phyloP scores from a whole-genome alignment of 2,329 filamentous ascomycete genomes.

The Ophiostoma australiae region DNA sequence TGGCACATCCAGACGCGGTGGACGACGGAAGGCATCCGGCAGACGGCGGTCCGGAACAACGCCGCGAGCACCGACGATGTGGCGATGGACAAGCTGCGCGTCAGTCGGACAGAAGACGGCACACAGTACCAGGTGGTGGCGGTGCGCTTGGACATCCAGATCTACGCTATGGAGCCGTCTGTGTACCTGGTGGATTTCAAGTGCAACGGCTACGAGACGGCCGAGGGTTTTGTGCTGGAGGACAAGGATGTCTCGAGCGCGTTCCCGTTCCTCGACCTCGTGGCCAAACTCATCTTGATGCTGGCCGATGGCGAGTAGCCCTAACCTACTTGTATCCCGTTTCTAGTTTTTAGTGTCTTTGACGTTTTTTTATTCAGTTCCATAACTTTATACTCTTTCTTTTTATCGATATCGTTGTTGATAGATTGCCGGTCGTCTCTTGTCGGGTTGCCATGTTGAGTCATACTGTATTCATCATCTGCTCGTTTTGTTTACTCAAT shows the following conservation, averaged over 20 bases:
- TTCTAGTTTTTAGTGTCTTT: not conserved
- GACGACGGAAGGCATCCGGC: conserved; percentile 59
- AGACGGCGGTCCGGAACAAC: conserved; percentile 35
- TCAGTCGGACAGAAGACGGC: conserved; percentile 41
- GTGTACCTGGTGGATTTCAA: conserved; percentile 98
- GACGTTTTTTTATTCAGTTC: not conserved
- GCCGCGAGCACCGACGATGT: conserved; percentile 33
- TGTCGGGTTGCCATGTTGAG: not conserved
- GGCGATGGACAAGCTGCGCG: conserved; percentile 40
- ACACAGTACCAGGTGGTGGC: conserved; percentile 66
- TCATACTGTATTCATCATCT: not conserved
- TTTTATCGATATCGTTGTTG: not conserved
- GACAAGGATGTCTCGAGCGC: conserved; percentile 95
- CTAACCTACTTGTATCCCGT: not conserved
- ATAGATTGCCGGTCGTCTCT: not conserved
- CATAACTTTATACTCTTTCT: not conserved
- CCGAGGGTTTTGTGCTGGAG: conserved; percentile 67
- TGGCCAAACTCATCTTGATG: conserved; percentile 86
- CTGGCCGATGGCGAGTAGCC: conserved; percentile 70
- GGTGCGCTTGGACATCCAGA: conserved; percentile 91
- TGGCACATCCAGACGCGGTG: conserved; percentile 93
- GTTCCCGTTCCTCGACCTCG: conserved; percentile 93
- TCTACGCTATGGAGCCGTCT: conserved; percentile 87
- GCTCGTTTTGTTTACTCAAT: not conserved
- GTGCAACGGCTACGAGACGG: conserved; percentile 88